phyloP scores from a whole-genome alignment of 2,329 filamentous ascomycete genomes.

The Alternaria triticimaculans region DNA sequence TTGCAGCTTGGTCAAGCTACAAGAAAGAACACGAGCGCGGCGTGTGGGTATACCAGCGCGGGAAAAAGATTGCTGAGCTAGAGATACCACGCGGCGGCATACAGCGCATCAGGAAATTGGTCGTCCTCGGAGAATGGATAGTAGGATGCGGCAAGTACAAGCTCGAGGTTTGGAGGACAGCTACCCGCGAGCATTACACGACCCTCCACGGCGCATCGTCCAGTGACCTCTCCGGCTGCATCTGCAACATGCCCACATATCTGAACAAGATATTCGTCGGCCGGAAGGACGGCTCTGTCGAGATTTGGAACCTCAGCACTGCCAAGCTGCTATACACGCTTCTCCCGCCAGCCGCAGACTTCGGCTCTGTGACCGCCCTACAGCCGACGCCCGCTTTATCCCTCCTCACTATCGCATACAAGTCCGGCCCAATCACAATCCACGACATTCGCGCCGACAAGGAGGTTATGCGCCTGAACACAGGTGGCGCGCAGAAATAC shows the following conservation, averaged over 20 bases:
- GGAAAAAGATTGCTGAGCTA: slow-evolving; percentile 81
- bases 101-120: slow-evolving; percentile 76
- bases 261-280: slow-evolving; percentile 95
- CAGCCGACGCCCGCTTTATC: slow-evolving; percentile 85
- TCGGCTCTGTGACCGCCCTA: slow-evolving; percentile 84
- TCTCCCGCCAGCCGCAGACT: slow-evolving; percentile 73
- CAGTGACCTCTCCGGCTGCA: slow-evolving; percentile 75
- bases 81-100: slow-evolving; percentile 68
- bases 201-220: slow-evolving; percentile 69
- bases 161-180: slow-evolving; percentile 88
- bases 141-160: slow-evolving; percentile 76
- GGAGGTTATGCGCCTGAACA: slow-evolving; percentile 71
- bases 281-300: slow-evolving; percentile 83
- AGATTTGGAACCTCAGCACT: slow-evolving; percentile 97
- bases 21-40: slow-evolving; percentile 64
- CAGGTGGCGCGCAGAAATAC: slow-evolving; percentile 65
- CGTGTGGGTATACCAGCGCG: slow-evolving; percentile 90
- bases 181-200: slow-evolving; percentile 87
- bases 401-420: slow-evolving; percentile 86
- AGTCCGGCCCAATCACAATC: slow-evolving; percentile 77
- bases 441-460: slow-evolving; percentile 84
- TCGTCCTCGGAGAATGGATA: slow-evolving; percentile 91
- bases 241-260: slow-evolving; percentile 91
- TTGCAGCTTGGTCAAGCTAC: slow-evolving; percentile 84
- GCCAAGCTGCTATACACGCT: slow-evolving; percentile 91